Percentiles rank a stretch among this genome's conserved stretches.
These are phyloP conservation scores for Microcos paniculata DNA, from an alignment of 345 rosid genomes.

Conservation along the genomic window DNA sequence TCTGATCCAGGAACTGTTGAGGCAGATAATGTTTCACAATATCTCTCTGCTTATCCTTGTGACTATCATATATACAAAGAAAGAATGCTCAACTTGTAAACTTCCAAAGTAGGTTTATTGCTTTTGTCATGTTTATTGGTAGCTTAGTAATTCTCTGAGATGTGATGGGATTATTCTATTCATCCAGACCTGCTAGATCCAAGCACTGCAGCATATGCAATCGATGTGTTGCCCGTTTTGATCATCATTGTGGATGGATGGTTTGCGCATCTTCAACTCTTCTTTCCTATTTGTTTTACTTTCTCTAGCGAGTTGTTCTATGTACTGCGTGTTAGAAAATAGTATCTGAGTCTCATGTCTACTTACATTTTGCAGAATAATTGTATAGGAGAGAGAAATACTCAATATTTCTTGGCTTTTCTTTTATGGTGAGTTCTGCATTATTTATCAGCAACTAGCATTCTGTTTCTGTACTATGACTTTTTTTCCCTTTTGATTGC, in stretches of 20 bases:
- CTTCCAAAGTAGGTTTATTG: conserved; percentile 64
- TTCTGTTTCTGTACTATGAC: no score
- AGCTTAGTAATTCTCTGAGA: neutral
- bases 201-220: conserved; percentile 92
- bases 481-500: neutral
- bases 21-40: conserved; percentile 60
- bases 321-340: neutral
- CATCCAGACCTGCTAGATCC: conserved; percentile 91
- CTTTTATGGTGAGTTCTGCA: conserved; percentile 77
- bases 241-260: conserved; percentile 99
- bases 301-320: neutral
- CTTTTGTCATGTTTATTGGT: neutral
- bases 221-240: conserved; percentile 95
- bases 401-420: conserved; percentile 84
- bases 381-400: conserved; percentile 92
- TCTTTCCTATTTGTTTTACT: neutral
- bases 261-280: conserved; percentile 34
- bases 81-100: conserved; percentile 83
- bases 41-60: conserved; percentile 74
- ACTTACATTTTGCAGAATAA: conserved; percentile 60
- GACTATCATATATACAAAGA: conserved; percentile 72
- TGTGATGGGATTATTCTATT: conserved; percentile 15
- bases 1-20: conserved; percentile 88
- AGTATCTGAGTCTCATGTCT: neutral
- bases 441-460: neutral